Conservation (phyloP, 495 filamentous ascomycete species). For the Symbiotaphrina buchneri region DNA sequence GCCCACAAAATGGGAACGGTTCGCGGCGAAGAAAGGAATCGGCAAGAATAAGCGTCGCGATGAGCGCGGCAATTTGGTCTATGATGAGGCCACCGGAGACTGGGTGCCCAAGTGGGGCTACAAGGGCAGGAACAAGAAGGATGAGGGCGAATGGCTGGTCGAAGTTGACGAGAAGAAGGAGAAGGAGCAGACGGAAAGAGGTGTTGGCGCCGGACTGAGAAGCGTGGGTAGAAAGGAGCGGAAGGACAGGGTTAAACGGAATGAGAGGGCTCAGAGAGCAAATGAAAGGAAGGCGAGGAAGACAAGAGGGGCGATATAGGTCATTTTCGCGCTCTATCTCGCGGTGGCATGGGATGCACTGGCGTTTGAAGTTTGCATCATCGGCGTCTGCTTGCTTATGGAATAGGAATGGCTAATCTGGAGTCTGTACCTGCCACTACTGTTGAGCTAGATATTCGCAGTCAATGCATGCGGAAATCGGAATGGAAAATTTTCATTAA, state of each 20-base stretch:
- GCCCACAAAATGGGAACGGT: slow-evolving; percentile 82
- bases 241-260: slow-evolving; percentile 37
- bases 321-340: no score
- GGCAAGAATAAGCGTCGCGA: slow-evolving; percentile 53
- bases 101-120: slow-evolving; percentile 92
- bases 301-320: no score
- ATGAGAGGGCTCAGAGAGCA: slow-evolving; percentile 45
- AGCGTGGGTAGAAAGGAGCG: slow-evolving; percentile 40
- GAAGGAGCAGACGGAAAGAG: slow-evolving; percentile 22
- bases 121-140: slow-evolving; percentile 72
- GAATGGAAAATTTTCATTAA: no score
- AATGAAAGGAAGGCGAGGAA: no score
- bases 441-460: no score
- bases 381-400: no score
- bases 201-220: slow-evolving; percentile 6
- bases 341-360: no score
- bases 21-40: slow-evolving; percentile 91
- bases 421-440: no score
- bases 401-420: no score
- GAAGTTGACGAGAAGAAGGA: slow-evolving; percentile 64
- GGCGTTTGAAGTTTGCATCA: no score
- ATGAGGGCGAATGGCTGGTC: slow-evolving; percentile 62
- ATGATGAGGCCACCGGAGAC: slow-evolving; percentile 64
- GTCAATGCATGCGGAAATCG: no score
- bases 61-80: slow-evolving; percentile 41